A percentile compares a stretch with the other conserved stretches of the same genome.
These are phyloP conservation scores for Suillus plorans DNA, from an alignment of 768 basidiomycete genomes.

Conservation along the genomic window DNA sequence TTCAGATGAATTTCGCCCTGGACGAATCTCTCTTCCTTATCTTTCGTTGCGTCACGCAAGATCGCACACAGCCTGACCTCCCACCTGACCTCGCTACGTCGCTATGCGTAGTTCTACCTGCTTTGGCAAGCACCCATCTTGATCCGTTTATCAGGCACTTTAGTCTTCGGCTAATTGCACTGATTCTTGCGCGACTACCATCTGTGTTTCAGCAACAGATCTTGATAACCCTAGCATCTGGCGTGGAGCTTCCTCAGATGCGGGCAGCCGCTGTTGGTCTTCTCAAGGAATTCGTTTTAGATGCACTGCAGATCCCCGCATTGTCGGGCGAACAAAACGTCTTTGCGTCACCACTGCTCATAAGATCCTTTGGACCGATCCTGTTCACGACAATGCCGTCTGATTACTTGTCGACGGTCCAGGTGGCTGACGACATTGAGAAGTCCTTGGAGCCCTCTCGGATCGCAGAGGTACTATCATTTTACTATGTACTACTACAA, in stretches of 20 bases:
- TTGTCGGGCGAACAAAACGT: conserved; percentile 29
- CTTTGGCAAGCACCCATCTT: conserved; percentile 61
- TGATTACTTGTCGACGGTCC: conserved; percentile 42
- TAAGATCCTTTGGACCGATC: conserved; percentile 58
- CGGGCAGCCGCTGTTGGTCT: conserved; percentile 66
- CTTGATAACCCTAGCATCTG: conserved; percentile 51
- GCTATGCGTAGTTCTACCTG: conserved; percentile 50
- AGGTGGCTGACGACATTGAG: conserved; percentile 45
- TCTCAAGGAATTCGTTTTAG: conserved; percentile 64
- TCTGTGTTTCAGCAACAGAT: conserved; percentile 51
- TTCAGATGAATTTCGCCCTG: conserved; percentile 53
- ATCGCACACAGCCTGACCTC: neutral
- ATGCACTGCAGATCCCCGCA: conserved; percentile 39
- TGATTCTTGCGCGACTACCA: conserved; percentile 49
- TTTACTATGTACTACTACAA: conserved; percentile 64
- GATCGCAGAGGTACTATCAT: conserved; percentile 62
- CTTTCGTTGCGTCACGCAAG: conserved; percentile 26
- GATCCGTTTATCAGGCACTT: conserved; percentile 59
- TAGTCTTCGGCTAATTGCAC: conserved; percentile 57
- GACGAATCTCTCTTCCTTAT: conserved; percentile 65
- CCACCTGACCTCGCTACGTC: conserved; percentile 47
- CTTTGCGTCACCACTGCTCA: conserved; percentile 55
- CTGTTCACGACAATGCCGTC: conserved; percentile 58
- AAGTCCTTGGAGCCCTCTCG: conserved; percentile 59
- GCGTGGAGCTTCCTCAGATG: conserved; percentile 61